Evolutionary conservation across 768 basidiomycete genomes (phyloP).

Genomic region (Boletus vinaceobasis): DNA sequence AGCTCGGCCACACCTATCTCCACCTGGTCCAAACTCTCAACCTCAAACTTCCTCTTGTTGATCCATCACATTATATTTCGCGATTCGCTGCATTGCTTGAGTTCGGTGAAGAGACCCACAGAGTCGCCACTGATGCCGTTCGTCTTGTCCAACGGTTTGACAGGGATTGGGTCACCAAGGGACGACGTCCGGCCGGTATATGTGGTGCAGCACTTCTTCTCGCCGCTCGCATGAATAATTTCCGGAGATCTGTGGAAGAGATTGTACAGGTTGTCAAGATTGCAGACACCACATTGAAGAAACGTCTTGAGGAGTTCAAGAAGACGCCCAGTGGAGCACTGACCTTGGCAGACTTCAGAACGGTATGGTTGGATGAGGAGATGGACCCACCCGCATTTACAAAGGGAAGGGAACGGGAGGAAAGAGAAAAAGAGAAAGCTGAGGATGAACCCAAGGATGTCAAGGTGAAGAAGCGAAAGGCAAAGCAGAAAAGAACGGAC

Average conservation of each 20-base stretch:
- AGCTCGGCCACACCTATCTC: conserved; percentile 93
- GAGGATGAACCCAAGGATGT: conserved; percentile 33
- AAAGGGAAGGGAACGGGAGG: conserved; percentile 70
- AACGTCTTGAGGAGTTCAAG: conserved; percentile 93
- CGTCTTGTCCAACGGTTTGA: conserved; percentile 93
- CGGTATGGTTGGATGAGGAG: conserved; percentile 87
- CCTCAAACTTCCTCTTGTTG: conserved; percentile 82
- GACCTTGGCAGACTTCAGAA: conserved; percentile 86
- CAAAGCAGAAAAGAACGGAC: conserved; percentile 41
- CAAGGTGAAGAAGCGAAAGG: conserved; percentile 29
- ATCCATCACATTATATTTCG: conserved; percentile 95
- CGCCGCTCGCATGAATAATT: conserved; percentile 98
- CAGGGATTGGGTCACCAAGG: conserved; percentile 96
- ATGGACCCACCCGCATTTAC: conserved; percentile 90
- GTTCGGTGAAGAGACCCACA: conserved; percentile 91
- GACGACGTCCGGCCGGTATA: conserved; percentile 93
- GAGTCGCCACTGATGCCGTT: conserved; percentile 89
- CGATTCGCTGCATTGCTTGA: conserved; percentile 93
- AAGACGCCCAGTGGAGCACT: conserved; percentile 81
- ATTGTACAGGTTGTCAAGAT: conserved; percentile 99
- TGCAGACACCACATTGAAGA: conserved; percentile 91
- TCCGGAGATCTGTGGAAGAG: conserved; percentile 87
- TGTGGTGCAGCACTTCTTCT: conserved; percentile 94
- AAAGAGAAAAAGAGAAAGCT: conserved; percentile 44
- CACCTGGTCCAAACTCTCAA: conserved; percentile 88